phyloP scores from a whole-genome alignment of 129 eudicot genomes.

The Dittrichia graveolens region DNA sequence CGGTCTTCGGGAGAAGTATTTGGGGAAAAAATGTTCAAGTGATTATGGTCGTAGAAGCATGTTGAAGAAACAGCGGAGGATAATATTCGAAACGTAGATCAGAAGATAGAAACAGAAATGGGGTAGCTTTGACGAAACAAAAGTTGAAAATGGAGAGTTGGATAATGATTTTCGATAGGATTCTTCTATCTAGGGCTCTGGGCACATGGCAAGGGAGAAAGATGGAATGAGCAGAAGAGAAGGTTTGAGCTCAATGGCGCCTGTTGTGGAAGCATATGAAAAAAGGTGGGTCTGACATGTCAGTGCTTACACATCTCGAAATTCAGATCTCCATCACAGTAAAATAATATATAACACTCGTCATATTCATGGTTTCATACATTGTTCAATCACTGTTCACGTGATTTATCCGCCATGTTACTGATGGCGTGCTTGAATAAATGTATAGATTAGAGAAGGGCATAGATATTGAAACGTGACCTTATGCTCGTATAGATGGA shows the following conservation, averaged over 20 bases:
- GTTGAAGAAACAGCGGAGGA: slow-evolving; percentile 26
- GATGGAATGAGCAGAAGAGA: neutral
- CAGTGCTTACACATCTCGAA: slow-evolving; percentile 32
- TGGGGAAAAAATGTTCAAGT: neutral
- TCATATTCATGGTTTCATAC: neutral
- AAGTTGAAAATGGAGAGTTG: neutral
- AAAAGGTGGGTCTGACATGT: slow-evolving; percentile 32
- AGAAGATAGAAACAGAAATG: slow-evolving; percentile 20
- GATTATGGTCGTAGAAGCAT: slow-evolving; percentile 24
- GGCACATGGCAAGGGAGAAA: slow-evolving; percentile 26
- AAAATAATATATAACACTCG: slow-evolving; percentile 2
- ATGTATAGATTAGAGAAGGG: too few species aligned
- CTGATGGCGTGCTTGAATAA: too few species aligned
- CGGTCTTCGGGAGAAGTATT: neutral
- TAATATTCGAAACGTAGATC: slow-evolving; percentile 35
- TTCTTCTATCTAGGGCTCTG: neutral
- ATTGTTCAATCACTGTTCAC: neutral
- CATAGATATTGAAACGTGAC: too few species aligned
- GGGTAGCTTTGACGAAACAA: slow-evolving; percentile 6
- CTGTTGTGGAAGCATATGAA: slow-evolving; percentile 31
- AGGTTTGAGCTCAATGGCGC: slow-evolving; percentile 17
- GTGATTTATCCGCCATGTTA: neutral
- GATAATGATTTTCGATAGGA: slow-evolving; percentile 25
- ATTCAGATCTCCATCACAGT: neutral
- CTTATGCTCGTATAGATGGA: too few species aligned